Percentiles rank a stretch among this genome's conserved stretches.
Conservation (phyloP, 192 early-diverging fungal species). For the Umbelopsis ramanniana region DNA sequence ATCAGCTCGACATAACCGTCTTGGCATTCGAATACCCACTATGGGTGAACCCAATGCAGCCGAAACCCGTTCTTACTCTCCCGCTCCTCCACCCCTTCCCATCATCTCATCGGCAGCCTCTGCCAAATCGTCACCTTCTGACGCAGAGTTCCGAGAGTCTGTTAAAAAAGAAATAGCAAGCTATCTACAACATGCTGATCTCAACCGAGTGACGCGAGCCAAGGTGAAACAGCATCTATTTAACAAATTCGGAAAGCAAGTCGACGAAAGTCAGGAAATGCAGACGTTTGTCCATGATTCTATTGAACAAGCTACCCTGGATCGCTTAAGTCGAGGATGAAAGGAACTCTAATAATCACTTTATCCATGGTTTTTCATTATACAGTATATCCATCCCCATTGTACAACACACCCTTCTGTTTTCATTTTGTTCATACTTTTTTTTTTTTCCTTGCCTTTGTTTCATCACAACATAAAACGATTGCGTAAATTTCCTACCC, state of each 20-base stretch:
- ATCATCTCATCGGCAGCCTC: background rate
- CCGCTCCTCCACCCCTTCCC: background rate
- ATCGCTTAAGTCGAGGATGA: slow-evolving; percentile 19
- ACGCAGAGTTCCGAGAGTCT: slow-evolving; percentile 14
- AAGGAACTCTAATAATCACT: too few species aligned
- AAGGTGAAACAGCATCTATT: slow-evolving; percentile 41
- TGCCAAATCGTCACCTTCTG: background rate
- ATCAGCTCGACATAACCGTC: slow-evolving; percentile 21
- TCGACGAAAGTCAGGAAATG: slow-evolving; percentile 15
- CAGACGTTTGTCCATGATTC: slow-evolving; percentile 34
- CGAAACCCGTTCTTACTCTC: background rate
- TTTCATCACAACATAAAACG: background rate
- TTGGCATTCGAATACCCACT: slow-evolving; percentile 20
- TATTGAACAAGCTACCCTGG: slow-evolving; percentile 36
- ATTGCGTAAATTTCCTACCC: background rate
- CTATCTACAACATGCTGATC: slow-evolving; percentile 33
- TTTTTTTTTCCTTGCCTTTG: background rate
- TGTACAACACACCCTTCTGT: background rate
- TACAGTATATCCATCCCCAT: background rate
- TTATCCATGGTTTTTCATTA: background rate
- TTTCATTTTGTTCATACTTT: background rate
- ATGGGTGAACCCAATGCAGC: background rate
- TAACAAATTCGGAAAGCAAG: slow-evolving; percentile 26
- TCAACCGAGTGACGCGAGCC: slow-evolving; percentile 36
- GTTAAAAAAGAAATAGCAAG: slow-evolving; percentile 30